Evolutionary conservation across 2,329 filamentous ascomycete genomes (phyloP), one percentile per base, ranked within the genome.

Genomic region (Talaromyces rugulosus): DNA sequence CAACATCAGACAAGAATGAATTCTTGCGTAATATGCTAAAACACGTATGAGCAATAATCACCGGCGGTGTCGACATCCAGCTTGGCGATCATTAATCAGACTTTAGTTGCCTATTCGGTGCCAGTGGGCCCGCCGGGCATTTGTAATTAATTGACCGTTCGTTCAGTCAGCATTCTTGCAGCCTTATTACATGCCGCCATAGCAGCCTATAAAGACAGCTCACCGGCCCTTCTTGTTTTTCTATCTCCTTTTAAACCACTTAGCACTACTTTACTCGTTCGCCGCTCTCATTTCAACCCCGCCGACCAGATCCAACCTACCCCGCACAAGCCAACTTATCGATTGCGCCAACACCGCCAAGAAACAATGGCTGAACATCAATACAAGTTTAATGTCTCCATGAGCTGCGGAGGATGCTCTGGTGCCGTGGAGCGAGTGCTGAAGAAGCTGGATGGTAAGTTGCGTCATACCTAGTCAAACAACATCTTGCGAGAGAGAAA

Each of bases 321-420:
- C 23, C 55, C 55, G 33, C 23, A 42, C 34, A 44, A 34, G 16
- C 54, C 18, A 36, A 27, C 53, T 27, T 36, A 36, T 12, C 33
- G 12, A 12, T 36, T 12, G 33, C 33, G 8, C 5, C 40, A 42
- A 11, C n/a, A 47, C 18, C 3, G 7, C 18, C 44, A 57, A 5
- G 3, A 47, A 23, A 61, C 60, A 71, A 92, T 93, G 90, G 81
- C 87, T 63, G 87, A 89, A 70, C 92, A 96, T 83, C 91, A 87
- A 69, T 98, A 98, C 89, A 91, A 95, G 78, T 98, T 98, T 84
- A 88, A 93, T 79, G 87, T 98, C 77, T 84, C 82, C 78, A 99
- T 99, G 95, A 90, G 83, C 83, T 99, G 95, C 81, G 87, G 91
- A 75, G 95, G 95, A 77, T 99, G 95, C 88, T 97, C 93, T 53